Conservation (phyloP, 2,329 filamentous ascomycete genomes). For the Calcarisporium arbuscula region DNA sequence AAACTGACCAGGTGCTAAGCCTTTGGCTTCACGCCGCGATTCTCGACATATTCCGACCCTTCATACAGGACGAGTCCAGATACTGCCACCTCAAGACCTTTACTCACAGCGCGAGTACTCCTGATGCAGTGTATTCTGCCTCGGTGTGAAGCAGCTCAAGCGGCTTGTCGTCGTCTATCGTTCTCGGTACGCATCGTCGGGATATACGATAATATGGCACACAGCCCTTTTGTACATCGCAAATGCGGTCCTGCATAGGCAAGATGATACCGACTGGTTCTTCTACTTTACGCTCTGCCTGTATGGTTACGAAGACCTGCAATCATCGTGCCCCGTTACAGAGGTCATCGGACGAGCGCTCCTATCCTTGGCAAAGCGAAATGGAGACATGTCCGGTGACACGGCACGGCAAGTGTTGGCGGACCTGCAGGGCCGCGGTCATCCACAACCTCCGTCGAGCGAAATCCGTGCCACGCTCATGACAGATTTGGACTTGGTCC, state of each 20-base stretch:
- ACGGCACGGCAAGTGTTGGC: slow-evolving; percentile 21
- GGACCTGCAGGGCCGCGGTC: slow-evolving; percentile 18
- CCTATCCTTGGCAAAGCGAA: slow-evolving; percentile 27
- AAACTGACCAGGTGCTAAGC: slow-evolving; percentile 19
- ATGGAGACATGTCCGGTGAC: slow-evolving; percentile 21
- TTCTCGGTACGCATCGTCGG: slow-evolving; percentile 23
- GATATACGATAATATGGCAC: slow-evolving; percentile 33
- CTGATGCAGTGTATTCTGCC: slow-evolving; percentile 23
- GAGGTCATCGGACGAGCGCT: slow-evolving; percentile 26
- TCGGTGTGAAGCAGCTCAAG: slow-evolving; percentile 33
- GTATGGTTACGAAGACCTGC: slow-evolving; percentile 29
- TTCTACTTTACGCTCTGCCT: slow-evolving; percentile 32
- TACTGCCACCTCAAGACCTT: slow-evolving; percentile 24
- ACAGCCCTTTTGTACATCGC: slow-evolving; percentile 31
- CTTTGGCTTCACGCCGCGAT: slow-evolving; percentile 34
- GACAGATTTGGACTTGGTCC: slow-evolving; percentile 24
- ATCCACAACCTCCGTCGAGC: too few species aligned
- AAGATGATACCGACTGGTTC: slow-evolving; percentile 22
- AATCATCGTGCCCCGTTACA: slow-evolving; percentile 28
- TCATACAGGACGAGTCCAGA: slow-evolving; percentile 7
- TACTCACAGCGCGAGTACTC: slow-evolving; percentile 17
- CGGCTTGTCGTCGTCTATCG: slow-evolving; percentile 30
- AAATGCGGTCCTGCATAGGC: slow-evolving; percentile 27
- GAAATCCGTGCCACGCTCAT: slow-evolving; percentile 26
- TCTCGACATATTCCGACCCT: slow-evolving; percentile 27